A percentile compares a stretch with the other conserved stretches of the same genome.
Evolutionary conservation across 768 basidiomycete species (phyloP).

Genomic region (Dioszegia crocea): DNA sequence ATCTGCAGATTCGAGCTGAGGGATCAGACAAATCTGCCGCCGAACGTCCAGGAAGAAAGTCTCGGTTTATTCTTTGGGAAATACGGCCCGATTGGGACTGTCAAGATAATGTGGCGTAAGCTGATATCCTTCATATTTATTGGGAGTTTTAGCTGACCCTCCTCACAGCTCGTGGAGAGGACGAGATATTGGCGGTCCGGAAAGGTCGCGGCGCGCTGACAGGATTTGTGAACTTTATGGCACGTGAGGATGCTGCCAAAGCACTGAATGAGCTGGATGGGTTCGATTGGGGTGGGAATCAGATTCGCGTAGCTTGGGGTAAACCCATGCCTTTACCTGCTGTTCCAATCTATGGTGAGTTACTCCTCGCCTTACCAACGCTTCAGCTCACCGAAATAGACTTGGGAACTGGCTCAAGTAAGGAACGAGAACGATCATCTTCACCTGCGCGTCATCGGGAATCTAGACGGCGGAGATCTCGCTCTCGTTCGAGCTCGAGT

Average conservation of each 20-base stretch:
- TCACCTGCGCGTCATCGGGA: constrained; percentile 3
- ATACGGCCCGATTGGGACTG: constrained; percentile 72
- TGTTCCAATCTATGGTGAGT: constrained; percentile 66
- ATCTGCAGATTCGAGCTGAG: not conserved
- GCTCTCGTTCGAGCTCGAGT: not conserved
- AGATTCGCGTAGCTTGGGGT: constrained; percentile 90
- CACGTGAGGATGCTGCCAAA: constrained; percentile 78
- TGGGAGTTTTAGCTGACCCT: not conserved
- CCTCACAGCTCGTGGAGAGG: constrained; percentile 60
- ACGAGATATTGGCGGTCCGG: constrained; percentile 59
- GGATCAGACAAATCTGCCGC: constrained; percentile 68
- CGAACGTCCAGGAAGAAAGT: constrained; percentile 75
- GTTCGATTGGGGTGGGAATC: constrained; percentile 85
- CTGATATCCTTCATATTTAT: not conserved
- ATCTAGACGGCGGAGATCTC: not conserved
- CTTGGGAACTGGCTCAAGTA: constrained; percentile 1
- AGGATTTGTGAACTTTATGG: constrained; percentile 97
- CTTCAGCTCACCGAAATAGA: not conserved
- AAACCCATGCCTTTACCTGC: constrained; percentile 85
- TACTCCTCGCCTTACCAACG: not conserved
- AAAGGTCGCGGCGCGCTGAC: constrained; percentile 64
- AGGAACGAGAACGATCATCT: constrained; percentile 8
- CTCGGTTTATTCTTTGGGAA: constrained; percentile 89
- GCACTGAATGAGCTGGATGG: constrained; percentile 89
- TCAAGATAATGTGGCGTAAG: constrained; percentile 84